These are phyloP conservation scores for Kluyveromyces dobzhanskii DNA, from an alignment of 805 yeast genomes.

Conservation along the genomic window DNA sequence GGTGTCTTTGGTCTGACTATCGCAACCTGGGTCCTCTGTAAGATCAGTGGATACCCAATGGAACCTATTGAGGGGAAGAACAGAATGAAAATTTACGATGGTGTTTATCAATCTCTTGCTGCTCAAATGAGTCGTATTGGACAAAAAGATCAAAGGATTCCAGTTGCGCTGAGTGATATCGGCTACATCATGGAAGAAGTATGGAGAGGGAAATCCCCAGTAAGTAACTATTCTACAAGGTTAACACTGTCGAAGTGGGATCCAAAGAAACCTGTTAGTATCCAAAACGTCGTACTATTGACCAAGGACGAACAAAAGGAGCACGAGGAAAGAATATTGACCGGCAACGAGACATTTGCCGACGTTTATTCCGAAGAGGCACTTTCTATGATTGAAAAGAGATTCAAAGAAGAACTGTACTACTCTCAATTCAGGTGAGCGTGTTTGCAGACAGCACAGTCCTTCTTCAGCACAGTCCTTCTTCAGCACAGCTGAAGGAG, in stretches of 20 bases:
- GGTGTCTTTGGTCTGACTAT: slow-evolving; percentile 90
- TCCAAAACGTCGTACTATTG: slow-evolving; percentile 79
- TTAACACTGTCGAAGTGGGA: slow-evolving; percentile 83
- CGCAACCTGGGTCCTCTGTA: slow-evolving; percentile 74
- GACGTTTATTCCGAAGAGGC: slow-evolving; percentile 60
- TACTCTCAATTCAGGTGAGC: slow-evolving; percentile 48
- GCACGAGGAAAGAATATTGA: slow-evolving; percentile 72
- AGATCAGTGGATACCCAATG: slow-evolving; percentile 78
- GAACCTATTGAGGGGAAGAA: slow-evolving; percentile 90
- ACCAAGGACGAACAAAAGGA: slow-evolving; percentile 76
- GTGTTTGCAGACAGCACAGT: not conserved
- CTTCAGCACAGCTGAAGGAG: too few species aligned
- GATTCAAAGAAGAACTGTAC: slow-evolving; percentile 70
- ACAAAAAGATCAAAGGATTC: slow-evolving; percentile 63
- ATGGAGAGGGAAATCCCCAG: slow-evolving; percentile 84
- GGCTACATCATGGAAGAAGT: slow-evolving; percentile 85
- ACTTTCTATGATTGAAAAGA: slow-evolving; percentile 44
- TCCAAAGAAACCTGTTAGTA: slow-evolving; percentile 49
- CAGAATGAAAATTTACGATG: slow-evolving; percentile 77
- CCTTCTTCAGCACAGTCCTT: too few species aligned
- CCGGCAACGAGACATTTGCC: slow-evolving; percentile 52
- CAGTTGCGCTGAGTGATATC: slow-evolving; percentile 62
- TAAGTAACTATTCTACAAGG: slow-evolving; percentile 74
- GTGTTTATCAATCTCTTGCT: slow-evolving; percentile 71
- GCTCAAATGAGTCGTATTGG: slow-evolving; percentile 83